Base-by-base conservation (phyloP, 2,329 filamentous ascomycete genomes). In the Thelonectria olida region DNA sequence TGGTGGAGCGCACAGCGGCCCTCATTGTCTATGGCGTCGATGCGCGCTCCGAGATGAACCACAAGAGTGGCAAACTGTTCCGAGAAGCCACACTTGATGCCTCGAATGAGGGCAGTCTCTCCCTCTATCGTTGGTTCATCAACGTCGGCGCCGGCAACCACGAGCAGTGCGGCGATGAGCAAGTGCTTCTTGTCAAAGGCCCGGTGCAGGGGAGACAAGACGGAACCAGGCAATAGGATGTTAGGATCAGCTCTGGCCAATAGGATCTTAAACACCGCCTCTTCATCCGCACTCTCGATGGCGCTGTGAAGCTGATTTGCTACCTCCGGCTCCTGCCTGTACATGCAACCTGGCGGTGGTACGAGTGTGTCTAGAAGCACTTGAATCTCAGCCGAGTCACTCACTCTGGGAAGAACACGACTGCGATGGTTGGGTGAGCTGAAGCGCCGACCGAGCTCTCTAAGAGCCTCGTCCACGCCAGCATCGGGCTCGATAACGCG, bases 401-500 rank as follows among this genome's bases (percentile, higher is more conserved):
- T 72, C 13, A 72, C 70, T 64, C 70, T 63, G 9, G 70, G 70
- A 13, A 72, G 53, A 22, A 72, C 67, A 12, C 62, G 58, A 20
- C 60, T 64, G 17, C 52, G 62, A 28, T 72, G 70, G 45, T 63
- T 67, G n/a, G 70, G 67, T 9, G 64, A 50, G 7, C 64, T 68
- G 42, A 72, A 65, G 38, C 66, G 71, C 51, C 68, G 61, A 22
- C 70, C 67, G 8, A 72, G 62, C 27, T 62, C 64, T 36, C 70
- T 66, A 17, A 72, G 50, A 31, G 70, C 70, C 48, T 70, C 67
- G 19, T 72, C 70, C 28, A 72, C 61, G 19, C 56, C 54, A 42
- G 67, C 61, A 36, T 72, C 70, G 28, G 70, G 70, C 48, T 72
- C 70, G 28, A 72, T 72, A 47, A 72, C 70, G 31, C 70, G 70